Conservation (phyloP, 768 basidiomycete genomes). For the Thelephora aurantiotincta region DNA sequence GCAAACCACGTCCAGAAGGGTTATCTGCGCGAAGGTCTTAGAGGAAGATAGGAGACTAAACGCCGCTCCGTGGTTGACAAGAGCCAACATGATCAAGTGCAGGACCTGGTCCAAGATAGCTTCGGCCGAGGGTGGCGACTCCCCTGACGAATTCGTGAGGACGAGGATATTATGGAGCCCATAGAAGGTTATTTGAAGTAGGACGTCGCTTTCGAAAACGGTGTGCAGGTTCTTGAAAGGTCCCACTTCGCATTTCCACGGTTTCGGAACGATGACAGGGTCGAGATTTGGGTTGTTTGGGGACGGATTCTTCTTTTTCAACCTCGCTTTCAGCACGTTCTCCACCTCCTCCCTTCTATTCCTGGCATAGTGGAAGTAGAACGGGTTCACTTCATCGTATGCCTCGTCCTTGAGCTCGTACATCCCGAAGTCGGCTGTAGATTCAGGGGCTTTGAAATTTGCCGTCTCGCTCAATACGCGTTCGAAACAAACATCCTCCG, state of each 20-base stretch:
- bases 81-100: conserved; percentile 74
- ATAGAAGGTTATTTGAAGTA: conserved; percentile 77
- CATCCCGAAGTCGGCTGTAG: conserved; percentile 62
- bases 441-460: conserved; percentile 70
- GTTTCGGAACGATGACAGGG: conserved; percentile 63
- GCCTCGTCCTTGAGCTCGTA: conserved; percentile 79
- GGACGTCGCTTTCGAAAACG: conserved; percentile 53
- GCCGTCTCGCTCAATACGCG: conserved; percentile 67
- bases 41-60: conserved; percentile 48
- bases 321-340: conserved; percentile 47
- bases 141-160: conserved; percentile 42
- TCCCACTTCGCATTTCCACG: conserved; percentile 45
- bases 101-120: conserved; percentile 82
- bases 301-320: conserved; percentile 49
- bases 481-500: conserved; percentile 76
- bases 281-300: conserved; percentile 20
- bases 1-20: conserved; percentile 60
- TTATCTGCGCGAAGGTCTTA: conserved; percentile 47
- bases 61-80: conserved; percentile 50
- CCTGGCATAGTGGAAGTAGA: conserved; percentile 90
- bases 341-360: conserved; percentile 92
- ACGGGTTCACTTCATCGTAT: conserved; percentile 85
- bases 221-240: conserved; percentile 56
- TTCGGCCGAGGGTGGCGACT: conserved; percentile 66
- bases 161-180: conserved; percentile 62